A percentile compares a stretch with the other conserved stretches of the same genome.
Evolutionary conservation across 2,329 filamentous ascomycete species (phyloP).

Genomic region (Aotearoamyces nothofagi): DNA sequence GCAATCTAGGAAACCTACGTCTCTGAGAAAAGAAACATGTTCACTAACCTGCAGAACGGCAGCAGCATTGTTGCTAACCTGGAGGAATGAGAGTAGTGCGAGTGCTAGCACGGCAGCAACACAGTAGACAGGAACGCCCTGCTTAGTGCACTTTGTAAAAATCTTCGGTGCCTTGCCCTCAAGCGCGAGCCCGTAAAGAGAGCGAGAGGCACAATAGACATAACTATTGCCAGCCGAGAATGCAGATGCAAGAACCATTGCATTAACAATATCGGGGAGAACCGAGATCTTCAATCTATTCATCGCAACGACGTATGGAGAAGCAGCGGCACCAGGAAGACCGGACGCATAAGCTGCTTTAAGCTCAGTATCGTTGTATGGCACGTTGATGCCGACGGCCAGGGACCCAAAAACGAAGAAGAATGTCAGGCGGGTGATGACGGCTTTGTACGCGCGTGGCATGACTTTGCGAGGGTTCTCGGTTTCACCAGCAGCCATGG

Average conservation of each 20-base stretch:
- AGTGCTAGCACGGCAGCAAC: conserved; percentile 39
- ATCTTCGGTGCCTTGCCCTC: conserved; percentile 32
- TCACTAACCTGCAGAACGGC: conserved; percentile 43
- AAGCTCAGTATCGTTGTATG: conserved; percentile 40
- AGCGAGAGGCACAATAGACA: conserved; percentile 30
- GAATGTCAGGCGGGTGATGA: conserved; percentile 55
- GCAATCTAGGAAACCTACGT: too few relatives aligned
- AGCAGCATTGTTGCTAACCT: conserved; percentile 37
- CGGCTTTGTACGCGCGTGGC: conserved; percentile 55
- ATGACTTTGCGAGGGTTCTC: conserved; percentile 50
- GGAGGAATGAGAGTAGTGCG: conserved; percentile 43
- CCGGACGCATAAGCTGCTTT: conserved; percentile 35
- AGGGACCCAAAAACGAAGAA: conserved; percentile 59
- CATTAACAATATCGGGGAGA: conserved; percentile 46
- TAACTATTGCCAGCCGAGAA: conserved; percentile 41
- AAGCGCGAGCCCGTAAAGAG: conserved; percentile 33
- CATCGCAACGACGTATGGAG: conserved; percentile 38
- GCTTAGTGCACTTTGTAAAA: conserved; percentile 30
- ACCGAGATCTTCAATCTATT: conserved; percentile 34
- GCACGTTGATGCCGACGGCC: conserved; percentile 41
- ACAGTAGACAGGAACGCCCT: conserved; percentile 44
- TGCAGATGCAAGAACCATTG: conserved; percentile 35
- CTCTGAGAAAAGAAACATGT: too few relatives aligned
- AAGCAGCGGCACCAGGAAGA: conserved; percentile 33
- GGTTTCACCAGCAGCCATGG: conserved; percentile 39